Evolutionary conservation across 139 green algal species (phyloP).

Genomic region (Chlorella sp.): DNA sequence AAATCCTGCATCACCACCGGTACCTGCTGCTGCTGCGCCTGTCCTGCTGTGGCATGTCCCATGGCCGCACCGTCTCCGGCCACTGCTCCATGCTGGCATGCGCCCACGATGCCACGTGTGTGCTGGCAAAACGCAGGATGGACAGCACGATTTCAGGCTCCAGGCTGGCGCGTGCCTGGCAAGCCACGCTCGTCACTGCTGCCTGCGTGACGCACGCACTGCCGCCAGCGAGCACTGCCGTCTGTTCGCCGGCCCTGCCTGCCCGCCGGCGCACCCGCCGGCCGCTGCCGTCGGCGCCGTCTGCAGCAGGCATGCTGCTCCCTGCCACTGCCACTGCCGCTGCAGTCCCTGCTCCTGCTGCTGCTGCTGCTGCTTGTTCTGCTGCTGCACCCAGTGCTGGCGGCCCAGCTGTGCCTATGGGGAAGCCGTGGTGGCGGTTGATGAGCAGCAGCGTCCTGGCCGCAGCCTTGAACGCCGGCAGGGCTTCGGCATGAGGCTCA

Average conservation of each 20-base stretch:
- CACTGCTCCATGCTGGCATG: neutral
- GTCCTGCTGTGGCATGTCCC: neutral
- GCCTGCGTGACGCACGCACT: neutral
- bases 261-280: neutral
- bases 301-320: too few species aligned
- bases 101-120: neutral
- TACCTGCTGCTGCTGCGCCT: too few species aligned
- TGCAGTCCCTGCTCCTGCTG: too few species aligned
- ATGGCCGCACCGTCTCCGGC: neutral
- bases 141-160: neutral
- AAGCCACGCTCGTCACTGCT: neutral
- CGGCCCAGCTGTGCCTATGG: neutral
- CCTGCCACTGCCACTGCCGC: too few species aligned
- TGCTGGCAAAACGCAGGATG: neutral
- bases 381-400: neutral
- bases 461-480: neutral
- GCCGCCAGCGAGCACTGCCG: too few species aligned
- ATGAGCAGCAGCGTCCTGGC: constrained; percentile 1
- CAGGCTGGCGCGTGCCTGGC: neutral
- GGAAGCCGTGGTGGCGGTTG: neutral
- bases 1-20: too few species aligned
- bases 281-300: too few species aligned
- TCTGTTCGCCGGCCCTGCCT: too few species aligned
- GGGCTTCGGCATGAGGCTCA: neutral
- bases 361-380: too few species aligned